These are phyloP conservation scores for Cystoderma amianthinum DNA, from an alignment of 768 basidiomycete genomes.

Conservation along the genomic window DNA sequence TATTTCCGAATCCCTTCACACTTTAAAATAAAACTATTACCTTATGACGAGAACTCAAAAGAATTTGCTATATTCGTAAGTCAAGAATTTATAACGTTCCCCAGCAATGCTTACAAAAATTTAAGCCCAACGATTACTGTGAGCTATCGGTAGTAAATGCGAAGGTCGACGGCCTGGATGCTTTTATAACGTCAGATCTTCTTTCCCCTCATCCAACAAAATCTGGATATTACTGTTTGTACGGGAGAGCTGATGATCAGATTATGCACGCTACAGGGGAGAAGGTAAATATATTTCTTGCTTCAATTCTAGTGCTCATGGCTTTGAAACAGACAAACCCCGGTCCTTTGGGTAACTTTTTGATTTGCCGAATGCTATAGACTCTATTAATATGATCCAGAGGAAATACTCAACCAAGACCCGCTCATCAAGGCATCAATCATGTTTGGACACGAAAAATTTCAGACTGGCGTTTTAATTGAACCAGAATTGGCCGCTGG, in stretches of 20 bases:
- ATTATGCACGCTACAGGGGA: constrained; percentile 28
- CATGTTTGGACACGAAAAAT: constrained; percentile 31
- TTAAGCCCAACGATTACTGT: constrained; percentile 5
- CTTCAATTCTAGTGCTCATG: no score
- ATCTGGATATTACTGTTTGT: constrained; percentile 17
- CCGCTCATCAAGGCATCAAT: constrained; percentile 19
- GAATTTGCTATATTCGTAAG: constrained; percentile 8
- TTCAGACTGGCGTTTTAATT: constrained; percentile 29
- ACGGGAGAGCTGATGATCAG: constrained; percentile 31
- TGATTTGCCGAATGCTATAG: no score
- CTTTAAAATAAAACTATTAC: constrained; percentile 4
- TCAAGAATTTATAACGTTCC: no score
- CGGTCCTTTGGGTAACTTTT: constrained; percentile 24
- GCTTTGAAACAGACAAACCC: constrained; percentile 32
- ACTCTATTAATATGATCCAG: no score
- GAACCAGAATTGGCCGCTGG: constrained; percentile 11
- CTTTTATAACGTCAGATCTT: constrained; percentile 25
- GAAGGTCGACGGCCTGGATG: constrained; percentile 13
- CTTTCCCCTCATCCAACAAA: constrained; percentile 26
- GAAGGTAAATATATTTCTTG: no score
- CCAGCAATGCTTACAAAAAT: no score
- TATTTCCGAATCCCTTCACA: background rate
- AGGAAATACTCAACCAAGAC: constrained; percentile 25
- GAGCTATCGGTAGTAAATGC: constrained; percentile 17
- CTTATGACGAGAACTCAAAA: constrained; percentile 3